phyloP scores from a whole-genome alignment of 495 filamentous ascomycete species.

The Penicillium argentinense region DNA sequence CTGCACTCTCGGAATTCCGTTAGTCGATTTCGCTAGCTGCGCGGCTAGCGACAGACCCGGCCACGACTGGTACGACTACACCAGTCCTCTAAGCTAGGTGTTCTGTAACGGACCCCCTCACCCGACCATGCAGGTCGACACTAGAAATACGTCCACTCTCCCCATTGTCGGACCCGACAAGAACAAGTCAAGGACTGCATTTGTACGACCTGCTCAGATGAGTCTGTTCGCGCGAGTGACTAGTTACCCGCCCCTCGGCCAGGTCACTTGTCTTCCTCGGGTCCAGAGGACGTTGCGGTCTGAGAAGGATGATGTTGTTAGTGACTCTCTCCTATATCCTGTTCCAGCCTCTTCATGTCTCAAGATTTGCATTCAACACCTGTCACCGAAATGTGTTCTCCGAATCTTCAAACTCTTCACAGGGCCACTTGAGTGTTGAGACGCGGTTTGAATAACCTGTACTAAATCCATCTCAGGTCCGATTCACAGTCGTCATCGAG shows the following conservation, averaged over 20 bases:
- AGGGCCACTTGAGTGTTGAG: too few species aligned
- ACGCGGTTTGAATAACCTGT: too few species aligned
- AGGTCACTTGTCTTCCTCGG: slow-evolving; percentile 59
- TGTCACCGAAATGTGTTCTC: too few species aligned
- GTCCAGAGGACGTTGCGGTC: slow-evolving; percentile 23
- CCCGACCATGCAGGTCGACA: slow-evolving; percentile 23
- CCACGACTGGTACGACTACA: too few species aligned
- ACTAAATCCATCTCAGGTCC: slow-evolving; percentile 35
- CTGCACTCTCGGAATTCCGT: neutral
- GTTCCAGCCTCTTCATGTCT: neutral
- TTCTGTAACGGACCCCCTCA: too few species aligned
- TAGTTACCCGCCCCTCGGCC: slow-evolving; percentile 67
- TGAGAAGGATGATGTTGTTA: slow-evolving; percentile 31
- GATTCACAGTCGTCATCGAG: slow-evolving; percentile 72
- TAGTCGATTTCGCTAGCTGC: neutral
- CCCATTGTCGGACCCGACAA: slow-evolving; percentile 22
- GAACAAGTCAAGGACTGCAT: slow-evolving; percentile 25
- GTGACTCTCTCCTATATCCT: too few species aligned
- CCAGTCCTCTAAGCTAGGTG: too few species aligned
- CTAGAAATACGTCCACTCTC: slow-evolving; percentile 18
- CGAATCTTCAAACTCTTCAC: too few species aligned
- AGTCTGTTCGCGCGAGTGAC: slow-evolving; percentile 52
- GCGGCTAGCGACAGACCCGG: neutral
- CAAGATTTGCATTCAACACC: neutral
- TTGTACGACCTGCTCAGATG: slow-evolving; percentile 46